A percentile compares a stretch with the other conserved stretches of the same genome.
Conservation (phyloP, 129 eudicot species). For the Flaveria brownii region DNA sequence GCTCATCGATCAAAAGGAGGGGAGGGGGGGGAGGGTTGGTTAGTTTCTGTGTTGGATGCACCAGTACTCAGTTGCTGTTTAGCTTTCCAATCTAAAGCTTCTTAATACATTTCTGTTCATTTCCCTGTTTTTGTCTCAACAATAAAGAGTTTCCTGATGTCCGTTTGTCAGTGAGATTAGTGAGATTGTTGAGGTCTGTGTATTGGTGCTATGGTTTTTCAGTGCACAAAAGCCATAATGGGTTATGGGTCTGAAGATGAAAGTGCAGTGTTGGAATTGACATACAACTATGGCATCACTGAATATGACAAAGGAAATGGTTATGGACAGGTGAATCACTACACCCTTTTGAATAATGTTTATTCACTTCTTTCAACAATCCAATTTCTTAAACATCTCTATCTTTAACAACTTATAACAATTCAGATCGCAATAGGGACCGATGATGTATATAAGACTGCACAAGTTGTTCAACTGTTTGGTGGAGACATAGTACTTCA, state of each 20-base stretch:
- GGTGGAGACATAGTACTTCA: slow-evolving; percentile 74
- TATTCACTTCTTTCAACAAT: neutral
- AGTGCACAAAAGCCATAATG: slow-evolving; percentile 84
- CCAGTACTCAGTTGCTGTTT: no score
- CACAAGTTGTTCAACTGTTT: slow-evolving; percentile 64
- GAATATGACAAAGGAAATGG: slow-evolving; percentile 89
- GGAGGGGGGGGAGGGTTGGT: no score
- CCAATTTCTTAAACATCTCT: neutral
- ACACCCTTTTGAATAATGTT: neutral
- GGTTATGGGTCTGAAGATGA: slow-evolving; percentile 92
- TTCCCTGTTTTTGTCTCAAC: neutral
- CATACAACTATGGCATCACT: slow-evolving; percentile 84
- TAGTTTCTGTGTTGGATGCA: no score
- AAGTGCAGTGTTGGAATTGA: slow-evolving; percentile 78
- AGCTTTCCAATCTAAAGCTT: neutral
- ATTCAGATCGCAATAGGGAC: slow-evolving; percentile 89
- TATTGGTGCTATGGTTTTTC: slow-evolving; percentile 30
- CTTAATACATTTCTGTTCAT: neutral
- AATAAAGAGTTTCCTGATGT: neutral
- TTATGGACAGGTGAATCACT: slow-evolving; percentile 67
- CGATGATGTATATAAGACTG: slow-evolving; percentile 86
- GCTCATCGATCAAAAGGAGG: no score
- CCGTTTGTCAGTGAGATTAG: neutral
- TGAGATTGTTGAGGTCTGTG: slow-evolving; percentile 2
- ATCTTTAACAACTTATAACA: slow-evolving; percentile 11